A percentile compares a stretch with the other conserved stretches of the same genome.
phyloP scores from a whole-genome alignment of 176 grass and related monocot species.

The Eleusine indica region DNA sequence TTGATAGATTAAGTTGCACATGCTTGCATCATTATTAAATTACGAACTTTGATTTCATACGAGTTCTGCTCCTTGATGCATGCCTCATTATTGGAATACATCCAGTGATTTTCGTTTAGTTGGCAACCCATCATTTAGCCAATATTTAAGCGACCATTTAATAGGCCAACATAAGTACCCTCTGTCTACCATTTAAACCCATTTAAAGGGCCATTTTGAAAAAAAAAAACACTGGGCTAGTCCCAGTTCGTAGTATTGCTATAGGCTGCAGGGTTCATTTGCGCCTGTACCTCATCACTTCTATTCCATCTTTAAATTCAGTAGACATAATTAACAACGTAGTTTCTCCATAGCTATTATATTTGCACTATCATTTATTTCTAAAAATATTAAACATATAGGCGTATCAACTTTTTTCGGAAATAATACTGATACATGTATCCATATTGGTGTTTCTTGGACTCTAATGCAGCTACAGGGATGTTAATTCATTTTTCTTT shows the following conservation, averaged over 20 bases:
- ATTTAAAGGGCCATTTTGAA: too few relatives aligned
- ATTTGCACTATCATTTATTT: background rate
- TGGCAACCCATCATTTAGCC: too few relatives aligned
- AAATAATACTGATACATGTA: background rate
- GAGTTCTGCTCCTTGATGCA: too few relatives aligned
- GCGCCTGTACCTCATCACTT: background rate
- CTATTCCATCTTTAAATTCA: background rate
- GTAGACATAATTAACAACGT: background rate
- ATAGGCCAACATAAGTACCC: too few relatives aligned
- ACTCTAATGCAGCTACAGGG: conserved; percentile 30
- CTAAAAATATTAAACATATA: background rate
- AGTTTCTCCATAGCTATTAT: background rate
- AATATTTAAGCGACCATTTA: too few relatives aligned
- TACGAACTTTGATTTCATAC: background rate
- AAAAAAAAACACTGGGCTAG: background rate
- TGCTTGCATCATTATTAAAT: conserved; percentile 1
- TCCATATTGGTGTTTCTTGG: background rate
- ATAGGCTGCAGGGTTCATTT: background rate
- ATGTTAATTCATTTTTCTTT: conserved; percentile 17
- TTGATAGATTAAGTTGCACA: conserved; percentile 10
- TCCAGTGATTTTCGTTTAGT: too few relatives aligned
- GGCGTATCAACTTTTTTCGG: background rate
- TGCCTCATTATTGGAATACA: too few relatives aligned
- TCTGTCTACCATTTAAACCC: too few relatives aligned
- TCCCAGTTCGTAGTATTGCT: background rate